These are phyloP conservation scores for Candida sonorensis DNA, from an alignment of 805 yeast genomes.

Conservation along the genomic window DNA sequence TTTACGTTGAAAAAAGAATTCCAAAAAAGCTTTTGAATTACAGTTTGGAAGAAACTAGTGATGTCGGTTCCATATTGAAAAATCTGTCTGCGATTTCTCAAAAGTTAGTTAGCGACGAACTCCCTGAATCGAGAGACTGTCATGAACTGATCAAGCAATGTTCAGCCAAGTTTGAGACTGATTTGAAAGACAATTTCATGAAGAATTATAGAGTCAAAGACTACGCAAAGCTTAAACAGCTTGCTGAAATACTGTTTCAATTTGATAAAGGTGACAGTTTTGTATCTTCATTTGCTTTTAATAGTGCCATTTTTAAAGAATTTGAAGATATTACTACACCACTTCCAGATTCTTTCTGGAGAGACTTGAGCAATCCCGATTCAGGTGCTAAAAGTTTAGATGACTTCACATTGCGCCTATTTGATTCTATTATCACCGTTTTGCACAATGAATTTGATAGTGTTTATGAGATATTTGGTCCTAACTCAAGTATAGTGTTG, in stretches of 20 bases:
- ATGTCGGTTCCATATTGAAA: conserved; percentile 64
- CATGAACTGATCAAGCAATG: conserved; percentile 52
- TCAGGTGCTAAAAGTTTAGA: conserved; percentile 43
- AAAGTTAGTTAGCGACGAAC: conserved; percentile 51
- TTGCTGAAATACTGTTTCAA: conserved; percentile 65
- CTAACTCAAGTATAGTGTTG: conserved; percentile 55
- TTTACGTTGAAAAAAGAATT: conserved; percentile 48
- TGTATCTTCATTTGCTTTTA: conserved; percentile 73
- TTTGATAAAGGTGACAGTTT: conserved; percentile 84
- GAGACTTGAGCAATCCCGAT: conserved; percentile 52
- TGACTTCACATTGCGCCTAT: conserved; percentile 41
- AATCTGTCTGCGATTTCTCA: conserved; percentile 58
- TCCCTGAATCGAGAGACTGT: conserved; percentile 33
- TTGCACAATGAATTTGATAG: conserved; percentile 68
- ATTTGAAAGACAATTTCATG: conserved; percentile 62
- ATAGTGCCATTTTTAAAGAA: conserved; percentile 60
- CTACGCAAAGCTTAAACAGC: conserved; percentile 63
- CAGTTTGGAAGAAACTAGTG: conserved; percentile 18
- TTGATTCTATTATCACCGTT: conserved; percentile 51
- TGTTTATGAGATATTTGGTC: conserved; percentile 59
- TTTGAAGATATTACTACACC: conserved; percentile 28
- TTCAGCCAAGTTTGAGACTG: conserved; percentile 71
- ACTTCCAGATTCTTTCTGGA: conserved; percentile 43
- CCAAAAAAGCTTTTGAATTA: conserved; percentile 50
- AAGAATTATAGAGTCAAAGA: conserved; percentile 67